These are phyloP conservation scores for Zygosaccharomyces lentus DNA, from an alignment of 805 yeast species.

Conservation along the genomic window DNA sequence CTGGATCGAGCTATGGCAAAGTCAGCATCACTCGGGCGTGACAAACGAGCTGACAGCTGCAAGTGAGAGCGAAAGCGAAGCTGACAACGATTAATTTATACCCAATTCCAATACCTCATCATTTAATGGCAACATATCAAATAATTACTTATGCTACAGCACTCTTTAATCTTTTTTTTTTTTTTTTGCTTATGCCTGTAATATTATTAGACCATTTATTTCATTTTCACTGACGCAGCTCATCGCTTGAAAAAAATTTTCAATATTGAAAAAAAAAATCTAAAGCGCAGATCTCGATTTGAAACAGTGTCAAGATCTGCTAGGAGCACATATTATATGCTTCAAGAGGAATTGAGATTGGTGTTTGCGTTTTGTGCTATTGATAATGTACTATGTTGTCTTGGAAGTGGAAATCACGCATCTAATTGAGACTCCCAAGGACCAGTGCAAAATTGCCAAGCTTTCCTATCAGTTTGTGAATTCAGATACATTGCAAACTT, in stretches of 20 bases:
- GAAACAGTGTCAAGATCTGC: not conserved
- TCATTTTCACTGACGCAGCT: constrained; percentile 5
- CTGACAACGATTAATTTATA: constrained; percentile 6
- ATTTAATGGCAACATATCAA: too few species aligned
- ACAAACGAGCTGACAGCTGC: constrained; percentile 42
- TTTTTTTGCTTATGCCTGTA: not conserved
- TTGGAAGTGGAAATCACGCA: constrained; percentile 24
- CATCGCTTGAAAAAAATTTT: constrained; percentile 5
- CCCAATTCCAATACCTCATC: too few species aligned
- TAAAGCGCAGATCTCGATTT: not conserved
- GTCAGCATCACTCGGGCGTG: constrained; percentile 59
- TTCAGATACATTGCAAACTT: constrained; percentile 44
- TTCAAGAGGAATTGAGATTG: not conserved
- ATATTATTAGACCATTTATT: not conserved
- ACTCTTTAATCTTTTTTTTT: not conserved
- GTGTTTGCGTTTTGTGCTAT: not conserved
- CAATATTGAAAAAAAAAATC: not conserved
- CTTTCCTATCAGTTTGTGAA: constrained; percentile 64
- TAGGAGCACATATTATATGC: not conserved
- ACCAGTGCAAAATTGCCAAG: constrained; percentile 63
- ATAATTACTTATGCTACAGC: not conserved
- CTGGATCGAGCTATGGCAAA: constrained; percentile 76
- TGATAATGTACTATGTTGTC: constrained; percentile 26
- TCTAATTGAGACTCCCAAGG: constrained; percentile 40
- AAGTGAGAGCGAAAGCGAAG: constrained; percentile 14